Percentiles rank a stretch among this genome's conserved stretches.
Evolutionary conservation across 495 filamentous ascomycete genomes (phyloP).

Genomic region (Penicillium cataractarum): DNA sequence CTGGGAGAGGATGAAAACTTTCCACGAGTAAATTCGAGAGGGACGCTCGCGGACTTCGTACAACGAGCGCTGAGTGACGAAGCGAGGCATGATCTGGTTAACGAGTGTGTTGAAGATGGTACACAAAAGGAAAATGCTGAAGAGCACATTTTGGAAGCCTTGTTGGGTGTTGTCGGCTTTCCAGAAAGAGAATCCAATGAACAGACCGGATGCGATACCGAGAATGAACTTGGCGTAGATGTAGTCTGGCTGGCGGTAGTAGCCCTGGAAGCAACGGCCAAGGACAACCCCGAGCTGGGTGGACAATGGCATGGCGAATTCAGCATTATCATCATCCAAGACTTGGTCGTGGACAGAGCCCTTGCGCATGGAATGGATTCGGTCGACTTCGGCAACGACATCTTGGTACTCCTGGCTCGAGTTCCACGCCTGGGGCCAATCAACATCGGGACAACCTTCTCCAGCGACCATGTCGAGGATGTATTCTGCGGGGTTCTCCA

Average conservation of each 20-base stretch:
- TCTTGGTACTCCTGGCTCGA: conserved; percentile 65
- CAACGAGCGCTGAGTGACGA: conserved; percentile 49
- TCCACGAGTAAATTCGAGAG: conserved; percentile 55
- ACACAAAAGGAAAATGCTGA: conserved; percentile 78
- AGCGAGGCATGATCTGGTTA: conserved; percentile 58
- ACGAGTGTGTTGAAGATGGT: conserved; percentile 73
- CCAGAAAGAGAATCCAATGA: conserved; percentile 90
- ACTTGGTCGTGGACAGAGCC: conserved; percentile 18
- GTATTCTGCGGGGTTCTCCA: conserved; percentile 86
- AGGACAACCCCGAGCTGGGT: conserved; percentile 53
- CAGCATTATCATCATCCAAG: conserved; percentile 28
- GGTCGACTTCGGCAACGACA: conserved; percentile 66
- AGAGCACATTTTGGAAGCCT: conserved; percentile 82
- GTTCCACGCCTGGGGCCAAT: conserved; percentile 80
- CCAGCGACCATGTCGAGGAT: conserved; percentile 77
- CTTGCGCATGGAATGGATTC: conserved; percentile 56
- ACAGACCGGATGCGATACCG: conserved; percentile 56
- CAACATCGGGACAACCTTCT: conserved; percentile 64
- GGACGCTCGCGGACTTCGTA: conserved; percentile 57
- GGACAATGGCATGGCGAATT: conserved; percentile 56
- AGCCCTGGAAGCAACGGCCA: conserved; percentile 48
- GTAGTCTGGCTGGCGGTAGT: conserved; percentile 58
- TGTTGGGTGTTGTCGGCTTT: conserved; percentile 66
- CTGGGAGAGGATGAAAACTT: conserved; percentile 52
- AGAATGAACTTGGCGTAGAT: conserved; percentile 55